phyloP scores from a whole-genome alignment of 2,329 filamentous ascomycete genomes.

The Arthrobotrys entomopaga region DNA sequence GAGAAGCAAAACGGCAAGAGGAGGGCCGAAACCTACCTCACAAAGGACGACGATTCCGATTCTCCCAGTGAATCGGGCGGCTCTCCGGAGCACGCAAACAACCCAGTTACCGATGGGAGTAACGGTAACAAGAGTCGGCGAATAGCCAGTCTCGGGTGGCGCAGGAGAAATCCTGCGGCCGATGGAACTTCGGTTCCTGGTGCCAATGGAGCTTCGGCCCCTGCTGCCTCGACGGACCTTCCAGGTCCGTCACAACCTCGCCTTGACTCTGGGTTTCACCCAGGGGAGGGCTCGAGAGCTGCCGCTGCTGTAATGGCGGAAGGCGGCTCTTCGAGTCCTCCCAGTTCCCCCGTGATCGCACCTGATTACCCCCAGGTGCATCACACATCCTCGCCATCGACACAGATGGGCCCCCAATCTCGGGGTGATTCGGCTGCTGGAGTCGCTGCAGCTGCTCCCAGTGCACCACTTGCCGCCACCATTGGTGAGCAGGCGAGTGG shows the following conservation, averaged over 20 bases:
- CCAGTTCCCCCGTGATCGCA: background rate
- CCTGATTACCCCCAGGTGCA: slow-evolving; percentile 3
- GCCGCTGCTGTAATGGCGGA: background rate
- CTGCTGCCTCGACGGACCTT: too few species aligned
- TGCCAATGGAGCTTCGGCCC: background rate
- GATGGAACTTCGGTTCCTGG: too few species aligned
- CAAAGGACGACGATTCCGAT: slow-evolving; percentile 7
- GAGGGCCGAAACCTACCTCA: slow-evolving; percentile 16
- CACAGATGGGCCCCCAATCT: background rate
- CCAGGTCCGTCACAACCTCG: too few species aligned
- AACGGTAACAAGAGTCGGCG: background rate
- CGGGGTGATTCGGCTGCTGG: too few species aligned
- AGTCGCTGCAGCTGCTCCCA: too few species aligned
- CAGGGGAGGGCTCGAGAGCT: slow-evolving; percentile 6
- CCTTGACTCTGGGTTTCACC: background rate
- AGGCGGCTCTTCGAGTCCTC: background rate
- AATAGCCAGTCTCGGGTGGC: background rate
- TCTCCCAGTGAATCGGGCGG: background rate
- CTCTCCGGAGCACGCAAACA: background rate
- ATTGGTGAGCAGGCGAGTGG: too few species aligned
- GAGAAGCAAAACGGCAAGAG: slow-evolving; percentile 7
- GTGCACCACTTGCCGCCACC: too few species aligned
- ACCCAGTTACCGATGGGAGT: background rate
- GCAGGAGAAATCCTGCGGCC: too few species aligned
- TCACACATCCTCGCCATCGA: background rate